Evolutionary conservation across 2,329 filamentous ascomycete genomes (phyloP).

Genomic region (Ophiostoma triangulosporum): DNA sequence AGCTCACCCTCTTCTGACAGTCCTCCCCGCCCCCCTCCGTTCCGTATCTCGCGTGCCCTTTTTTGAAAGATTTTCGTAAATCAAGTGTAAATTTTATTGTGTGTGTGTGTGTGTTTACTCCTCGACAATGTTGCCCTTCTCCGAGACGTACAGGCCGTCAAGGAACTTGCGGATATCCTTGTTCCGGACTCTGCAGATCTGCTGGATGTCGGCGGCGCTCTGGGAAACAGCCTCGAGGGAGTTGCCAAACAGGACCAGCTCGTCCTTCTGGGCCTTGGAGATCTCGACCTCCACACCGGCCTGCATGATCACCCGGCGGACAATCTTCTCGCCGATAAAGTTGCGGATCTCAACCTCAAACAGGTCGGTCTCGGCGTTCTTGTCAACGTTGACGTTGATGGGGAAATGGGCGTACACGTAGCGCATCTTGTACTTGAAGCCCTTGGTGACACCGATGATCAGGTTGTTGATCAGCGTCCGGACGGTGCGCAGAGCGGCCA

Average conservation of each 20-base stretch:
- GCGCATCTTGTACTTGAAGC: slow-evolving; percentile 99
- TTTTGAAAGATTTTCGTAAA: slow-evolving; percentile 3
- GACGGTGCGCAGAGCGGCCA: slow-evolving; percentile 95
- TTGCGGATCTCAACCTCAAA: slow-evolving; percentile 97
- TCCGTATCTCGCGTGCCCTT: not conserved
- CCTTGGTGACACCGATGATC: slow-evolving; percentile 95
- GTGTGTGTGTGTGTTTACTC: slow-evolving; percentile 27
- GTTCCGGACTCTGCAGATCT: slow-evolving; percentile 98
- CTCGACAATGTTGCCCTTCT: slow-evolving; percentile 89
- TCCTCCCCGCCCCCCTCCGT: not conserved
- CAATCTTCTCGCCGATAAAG: slow-evolving; percentile 99
- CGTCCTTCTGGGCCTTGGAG: slow-evolving; percentile 92
- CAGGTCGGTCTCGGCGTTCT: slow-evolving; percentile 81
- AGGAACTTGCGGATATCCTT: slow-evolving; percentile 99
- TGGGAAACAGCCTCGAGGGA: slow-evolving; percentile 95
- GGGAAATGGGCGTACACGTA: slow-evolving; percentile 99
- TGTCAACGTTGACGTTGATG: slow-evolving; percentile 99
- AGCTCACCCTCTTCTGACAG: not conserved
- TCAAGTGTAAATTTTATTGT: slow-evolving; percentile 1
- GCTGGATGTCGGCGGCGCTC: slow-evolving; percentile 97
- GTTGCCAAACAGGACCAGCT: slow-evolving; percentile 88
- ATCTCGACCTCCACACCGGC: slow-evolving; percentile 79
- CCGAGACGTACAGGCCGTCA: slow-evolving; percentile 99
- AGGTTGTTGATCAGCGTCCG: slow-evolving; percentile 98
- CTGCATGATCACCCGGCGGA: slow-evolving; percentile 82